Conservation (phyloP, 306 rosid species). For the Casuarina equisetifolia region DNA sequence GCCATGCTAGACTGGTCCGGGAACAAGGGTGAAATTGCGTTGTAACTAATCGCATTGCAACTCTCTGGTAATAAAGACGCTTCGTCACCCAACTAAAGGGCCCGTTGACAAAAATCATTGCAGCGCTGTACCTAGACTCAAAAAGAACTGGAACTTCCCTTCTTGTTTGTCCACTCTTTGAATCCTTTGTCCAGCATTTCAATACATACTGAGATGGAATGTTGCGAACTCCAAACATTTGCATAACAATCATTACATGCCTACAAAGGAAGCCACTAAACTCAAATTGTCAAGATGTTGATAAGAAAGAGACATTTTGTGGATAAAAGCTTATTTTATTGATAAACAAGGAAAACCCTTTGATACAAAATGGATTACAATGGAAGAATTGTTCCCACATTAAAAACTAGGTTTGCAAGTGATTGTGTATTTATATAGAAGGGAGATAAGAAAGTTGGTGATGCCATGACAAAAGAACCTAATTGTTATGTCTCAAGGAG, state of each 20-base stretch:
- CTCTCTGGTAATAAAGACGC: slow-evolving; percentile 52
- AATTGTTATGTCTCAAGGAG: too few relatives aligned
- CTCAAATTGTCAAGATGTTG: slow-evolving; percentile 23
- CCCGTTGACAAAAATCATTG: slow-evolving; percentile 39
- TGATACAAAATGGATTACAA: too few relatives aligned
- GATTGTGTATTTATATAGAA: too few relatives aligned
- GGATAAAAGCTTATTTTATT: too few relatives aligned
- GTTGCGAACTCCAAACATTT: slow-evolving; percentile 43
- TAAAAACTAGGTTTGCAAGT: too few relatives aligned
- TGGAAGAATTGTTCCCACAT: too few relatives aligned
- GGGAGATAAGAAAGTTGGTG: too few relatives aligned
- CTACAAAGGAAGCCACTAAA: slow-evolving; percentile 50
- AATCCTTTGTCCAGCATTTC: slow-evolving; percentile 47
- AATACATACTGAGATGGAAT: slow-evolving; percentile 49
- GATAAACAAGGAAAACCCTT: too few relatives aligned
- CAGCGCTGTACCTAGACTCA: slow-evolving; percentile 34
- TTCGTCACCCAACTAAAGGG: slow-evolving; percentile 46
- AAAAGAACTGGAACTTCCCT: slow-evolving; percentile 17
- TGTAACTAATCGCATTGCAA: slow-evolving; percentile 20
- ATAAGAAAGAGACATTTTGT: too few relatives aligned
- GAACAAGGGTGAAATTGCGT: slow-evolving; percentile 11
- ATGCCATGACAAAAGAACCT: too few relatives aligned
- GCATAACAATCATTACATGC: slow-evolving; percentile 49
- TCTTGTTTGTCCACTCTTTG: slow-evolving; percentile 32
- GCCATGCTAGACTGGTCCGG: slow-evolving; percentile 45